These are phyloP conservation scores for Leptomonas pyrrhocoris DNA, from an alignment of 208 protist species.

Conservation along the genomic window DNA sequence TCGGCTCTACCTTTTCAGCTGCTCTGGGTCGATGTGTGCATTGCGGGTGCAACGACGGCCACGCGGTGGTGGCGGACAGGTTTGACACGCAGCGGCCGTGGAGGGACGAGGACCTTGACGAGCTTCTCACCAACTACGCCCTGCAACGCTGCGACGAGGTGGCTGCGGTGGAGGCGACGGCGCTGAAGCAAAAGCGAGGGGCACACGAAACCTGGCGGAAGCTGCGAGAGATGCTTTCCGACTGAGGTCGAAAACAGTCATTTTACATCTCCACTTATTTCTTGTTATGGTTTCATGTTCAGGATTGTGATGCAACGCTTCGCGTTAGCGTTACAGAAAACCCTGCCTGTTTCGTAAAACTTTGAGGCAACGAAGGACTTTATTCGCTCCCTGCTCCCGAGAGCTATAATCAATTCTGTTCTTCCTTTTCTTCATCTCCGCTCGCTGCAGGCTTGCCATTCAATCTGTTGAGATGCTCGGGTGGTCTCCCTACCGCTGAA, in stretches of 20 bases:
- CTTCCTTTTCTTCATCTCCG: neutral
- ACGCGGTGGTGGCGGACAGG: conserved; percentile 38
- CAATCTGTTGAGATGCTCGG: too few relatives aligned
- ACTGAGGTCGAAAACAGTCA: conserved; percentile 7
- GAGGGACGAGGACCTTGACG: conserved; percentile 47
- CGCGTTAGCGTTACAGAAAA: too few relatives aligned
- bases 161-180: conserved; percentile 65
- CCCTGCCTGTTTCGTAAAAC: too few relatives aligned
- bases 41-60: conserved; percentile 69
- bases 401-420: too few relatives aligned
- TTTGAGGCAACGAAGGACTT: too few relatives aligned
- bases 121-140: conserved; percentile 55
- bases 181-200: conserved; percentile 30
- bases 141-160: conserved; percentile 64
- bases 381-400: too few relatives aligned
- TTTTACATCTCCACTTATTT: conserved; percentile 16
- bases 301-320: too few relatives aligned
- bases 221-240: conserved; percentile 31
- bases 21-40: conserved; percentile 46
- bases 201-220: conserved; percentile 47
- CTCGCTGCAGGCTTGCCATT: too few relatives aligned
- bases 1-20: conserved; percentile 63
- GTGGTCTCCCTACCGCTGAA: too few relatives aligned
- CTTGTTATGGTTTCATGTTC: too few relatives aligned
- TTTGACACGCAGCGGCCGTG: conserved; percentile 55